Percentiles rank a stretch among this genome's conserved stretches.
Evolutionary conservation across 306 rosid genomes (phyloP).

Genomic region (Trichosanthes truncata): DNA sequence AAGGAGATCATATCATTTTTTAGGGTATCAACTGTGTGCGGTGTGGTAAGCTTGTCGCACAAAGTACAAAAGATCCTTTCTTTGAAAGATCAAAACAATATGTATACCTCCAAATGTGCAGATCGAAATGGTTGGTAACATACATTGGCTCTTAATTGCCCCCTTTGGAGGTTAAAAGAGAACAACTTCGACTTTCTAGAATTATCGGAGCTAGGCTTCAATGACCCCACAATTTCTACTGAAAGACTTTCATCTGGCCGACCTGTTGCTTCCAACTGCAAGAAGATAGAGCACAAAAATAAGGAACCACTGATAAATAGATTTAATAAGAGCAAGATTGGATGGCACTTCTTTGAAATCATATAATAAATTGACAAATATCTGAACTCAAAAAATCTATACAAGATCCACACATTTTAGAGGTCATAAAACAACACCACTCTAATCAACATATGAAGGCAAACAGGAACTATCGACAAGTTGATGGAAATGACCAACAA

Average conservation of each 20-base stretch:
- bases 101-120: conserved; percentile 80
- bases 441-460: not conserved
- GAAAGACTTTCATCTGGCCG: conserved; percentile 87
- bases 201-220: conserved; percentile 48
- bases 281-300: not conserved
- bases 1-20: not conserved
- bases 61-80: conserved; percentile 8
- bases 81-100: conserved; percentile 4
- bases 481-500: not conserved
- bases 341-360: not conserved
- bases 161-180: conserved; percentile 71
- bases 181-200: conserved; percentile 40
- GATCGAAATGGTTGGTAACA: conserved; percentile 61
- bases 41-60: not conserved
- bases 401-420: not conserved
- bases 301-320: not conserved
- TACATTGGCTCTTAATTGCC: conserved; percentile 58
- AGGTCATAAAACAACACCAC: not conserved
- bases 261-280: conserved; percentile 82
- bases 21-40: not conserved
- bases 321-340: not conserved
- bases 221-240: conserved; percentile 59
- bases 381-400: not conserved
- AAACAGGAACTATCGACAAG: not conserved
- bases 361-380: not conserved